Conservation (phyloP, 1,139 yeast species). For the Suhomyces guaymorum region DNA sequence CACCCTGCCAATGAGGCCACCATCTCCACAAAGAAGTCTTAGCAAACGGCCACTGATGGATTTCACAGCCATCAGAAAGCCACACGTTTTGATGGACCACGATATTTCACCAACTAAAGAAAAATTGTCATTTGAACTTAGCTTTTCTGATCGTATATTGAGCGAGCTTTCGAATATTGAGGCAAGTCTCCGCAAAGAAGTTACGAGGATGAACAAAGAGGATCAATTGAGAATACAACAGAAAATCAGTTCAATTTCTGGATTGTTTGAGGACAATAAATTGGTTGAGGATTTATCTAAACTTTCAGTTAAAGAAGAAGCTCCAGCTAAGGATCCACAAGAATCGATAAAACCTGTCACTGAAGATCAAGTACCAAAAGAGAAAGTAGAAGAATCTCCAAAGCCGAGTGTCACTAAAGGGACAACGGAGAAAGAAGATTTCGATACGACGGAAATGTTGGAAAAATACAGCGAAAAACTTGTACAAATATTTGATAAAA, state of each 20-base stretch:
- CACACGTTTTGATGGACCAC: slow-evolving; percentile 6
- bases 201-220: not conserved
- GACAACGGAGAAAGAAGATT: not conserved
- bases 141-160: slow-evolving; percentile 1
- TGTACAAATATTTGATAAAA: slow-evolving; percentile 25
- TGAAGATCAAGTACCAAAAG: not conserved
- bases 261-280: slow-evolving; percentile 1
- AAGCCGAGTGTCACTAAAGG: no score
- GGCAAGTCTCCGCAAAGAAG: not conserved
- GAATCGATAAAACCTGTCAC: no score
- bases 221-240: slow-evolving; percentile 1
- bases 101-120: slow-evolving; percentile 6
- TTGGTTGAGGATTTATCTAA: not conserved
- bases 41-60: slow-evolving; percentile 10
- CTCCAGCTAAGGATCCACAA: not conserved
- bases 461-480: slow-evolving; percentile 37
- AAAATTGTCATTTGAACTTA: slow-evolving; percentile 1
- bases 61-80: slow-evolving; percentile 5
- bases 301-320: not conserved
- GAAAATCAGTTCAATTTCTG: slow-evolving; percentile 1
- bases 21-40: slow-evolving; percentile 5
- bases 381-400: no score
- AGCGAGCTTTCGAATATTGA: slow-evolving; percentile 2
- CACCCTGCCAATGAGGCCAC: slow-evolving; percentile 6
- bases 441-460: slow-evolving; percentile 18